These are phyloP conservation scores for Agrocybe pediades DNA, from an alignment of 768 basidiomycete genomes.

Conservation along the genomic window DNA sequence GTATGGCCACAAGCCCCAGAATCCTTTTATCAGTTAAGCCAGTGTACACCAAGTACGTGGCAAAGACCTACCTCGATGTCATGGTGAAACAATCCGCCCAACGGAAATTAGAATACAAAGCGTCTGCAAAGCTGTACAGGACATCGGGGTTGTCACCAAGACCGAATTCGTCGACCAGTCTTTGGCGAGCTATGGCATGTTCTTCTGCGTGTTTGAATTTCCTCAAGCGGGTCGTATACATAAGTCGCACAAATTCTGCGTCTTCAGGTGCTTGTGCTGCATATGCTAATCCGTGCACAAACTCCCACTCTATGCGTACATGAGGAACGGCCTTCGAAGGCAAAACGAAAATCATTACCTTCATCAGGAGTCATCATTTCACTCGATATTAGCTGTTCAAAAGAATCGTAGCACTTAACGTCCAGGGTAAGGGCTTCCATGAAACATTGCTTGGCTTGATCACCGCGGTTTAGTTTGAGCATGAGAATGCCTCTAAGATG, in stretches of 20 bases:
- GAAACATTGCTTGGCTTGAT: constrained; percentile 91
- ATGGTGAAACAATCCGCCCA: constrained; percentile 95
- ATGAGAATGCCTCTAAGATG: constrained; percentile 91
- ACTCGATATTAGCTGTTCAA: constrained; percentile 84
- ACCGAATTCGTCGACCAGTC: constrained; percentile 81
- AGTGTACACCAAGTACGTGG: background rate
- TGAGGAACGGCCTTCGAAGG: background rate
- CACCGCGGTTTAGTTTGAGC: constrained; percentile 89
- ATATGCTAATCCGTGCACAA: constrained; percentile 84
- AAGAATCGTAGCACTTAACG: constrained; percentile 96
- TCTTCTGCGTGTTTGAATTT: constrained; percentile 88
- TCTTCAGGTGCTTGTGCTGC: constrained; percentile 83
- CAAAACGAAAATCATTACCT: constrained; percentile 49
- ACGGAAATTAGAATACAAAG: constrained; percentile 82
- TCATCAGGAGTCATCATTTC: constrained; percentile 97
- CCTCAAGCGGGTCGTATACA: constrained; percentile 88
- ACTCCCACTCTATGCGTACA: constrained; percentile 82
- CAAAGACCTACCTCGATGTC: constrained; percentile 64
- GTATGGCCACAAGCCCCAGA: constrained; percentile 79
- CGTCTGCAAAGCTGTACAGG: constrained; percentile 87
- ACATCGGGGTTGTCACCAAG: constrained; percentile 93
- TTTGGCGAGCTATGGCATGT: constrained; percentile 75
- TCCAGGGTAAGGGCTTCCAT: constrained; percentile 95
- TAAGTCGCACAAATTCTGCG: constrained; percentile 87
- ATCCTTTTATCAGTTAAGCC: constrained; percentile 54